Conservation (phyloP, 768 basidiomycete species). For the Tricholoma saponaceum region DNA sequence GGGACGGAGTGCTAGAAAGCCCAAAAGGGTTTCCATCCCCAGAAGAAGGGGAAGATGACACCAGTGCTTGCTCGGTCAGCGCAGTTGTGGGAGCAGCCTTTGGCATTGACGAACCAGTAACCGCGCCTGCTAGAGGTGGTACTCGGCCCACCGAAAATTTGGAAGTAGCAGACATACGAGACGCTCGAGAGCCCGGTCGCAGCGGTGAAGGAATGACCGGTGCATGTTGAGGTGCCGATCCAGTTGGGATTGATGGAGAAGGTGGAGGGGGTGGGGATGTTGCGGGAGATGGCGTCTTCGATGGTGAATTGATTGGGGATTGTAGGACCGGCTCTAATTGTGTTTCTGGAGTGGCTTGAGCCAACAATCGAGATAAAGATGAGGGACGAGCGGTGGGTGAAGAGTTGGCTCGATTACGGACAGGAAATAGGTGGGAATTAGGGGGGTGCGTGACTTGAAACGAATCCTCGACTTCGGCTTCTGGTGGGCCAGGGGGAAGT, state of each 20-base stretch:
- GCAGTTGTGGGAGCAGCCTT: conserved; percentile 72
- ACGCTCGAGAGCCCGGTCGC: conserved; percentile 71
- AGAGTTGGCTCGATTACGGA: conserved; percentile 60
- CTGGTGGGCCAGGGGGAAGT: conserved; percentile 58
- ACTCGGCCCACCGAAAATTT: conserved; percentile 61
- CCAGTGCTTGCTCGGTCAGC: conserved; percentile 49
- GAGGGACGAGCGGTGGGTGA: conserved; percentile 71
- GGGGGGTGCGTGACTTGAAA: conserved; percentile 62
- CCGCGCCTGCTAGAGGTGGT: conserved; percentile 51
- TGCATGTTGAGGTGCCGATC: conserved; percentile 33
- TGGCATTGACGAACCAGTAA: conserved; percentile 35
- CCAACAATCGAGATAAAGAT: conserved; percentile 73
- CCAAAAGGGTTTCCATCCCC: conserved; percentile 36
- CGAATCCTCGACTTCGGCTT: conserved; percentile 69
- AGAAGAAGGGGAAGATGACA: conserved; percentile 40
- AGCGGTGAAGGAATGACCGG: conserved; percentile 49
- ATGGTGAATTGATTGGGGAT: conserved; percentile 26
- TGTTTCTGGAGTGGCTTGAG: conserved; percentile 58
- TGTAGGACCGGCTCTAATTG: conserved; percentile 18
- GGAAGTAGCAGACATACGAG: conserved; percentile 65
- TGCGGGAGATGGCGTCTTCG: conserved; percentile 20
- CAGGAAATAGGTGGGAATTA: conserved; percentile 65
- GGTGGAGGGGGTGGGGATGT: conserved; percentile 32
- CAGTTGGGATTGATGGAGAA: conserved; percentile 29
- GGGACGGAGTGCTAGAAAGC: conserved; percentile 47